Conservation (phyloP, 192 early-diverging fungal genomes). For the Coemansia sp. region DNA sequence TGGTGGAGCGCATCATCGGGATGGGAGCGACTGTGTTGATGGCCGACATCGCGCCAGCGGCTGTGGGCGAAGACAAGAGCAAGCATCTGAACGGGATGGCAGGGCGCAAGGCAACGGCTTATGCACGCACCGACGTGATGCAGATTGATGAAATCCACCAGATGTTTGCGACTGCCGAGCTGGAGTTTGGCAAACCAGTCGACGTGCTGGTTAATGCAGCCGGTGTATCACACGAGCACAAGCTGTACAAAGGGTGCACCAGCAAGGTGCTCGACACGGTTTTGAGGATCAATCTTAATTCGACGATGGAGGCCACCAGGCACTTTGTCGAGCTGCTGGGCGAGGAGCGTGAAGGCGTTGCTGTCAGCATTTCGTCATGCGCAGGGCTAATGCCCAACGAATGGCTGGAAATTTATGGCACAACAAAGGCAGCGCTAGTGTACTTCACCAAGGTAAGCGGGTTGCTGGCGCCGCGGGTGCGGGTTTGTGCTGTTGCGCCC, state of each 20-base stretch:
- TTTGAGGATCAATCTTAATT: slow-evolving; percentile 21
- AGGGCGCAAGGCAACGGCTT: slow-evolving; percentile 3
- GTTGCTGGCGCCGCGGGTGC: slow-evolving; percentile 22
- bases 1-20: slow-evolving; percentile 7
- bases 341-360: slow-evolving; percentile 6
- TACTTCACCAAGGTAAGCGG: slow-evolving; percentile 26
- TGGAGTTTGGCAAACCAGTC: slow-evolving; percentile 24
- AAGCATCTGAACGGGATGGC: background rate
- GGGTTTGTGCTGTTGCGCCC: slow-evolving; percentile 29
- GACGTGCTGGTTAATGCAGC: slow-evolving; percentile 52
- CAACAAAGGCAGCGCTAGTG: slow-evolving; percentile 29
- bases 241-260: slow-evolving; percentile 12
- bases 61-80: slow-evolving; percentile 9
- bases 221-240: slow-evolving; percentile 21
- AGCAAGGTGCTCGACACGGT: slow-evolving; percentile 6
- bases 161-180: slow-evolving; percentile 15
- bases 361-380: slow-evolving; percentile 25
- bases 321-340: slow-evolving; percentile 22
- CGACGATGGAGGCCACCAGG: slow-evolving; percentile 19
- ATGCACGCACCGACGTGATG: slow-evolving; percentile 16
- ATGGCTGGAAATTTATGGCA: slow-evolving; percentile 23
- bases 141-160: slow-evolving; percentile 14
- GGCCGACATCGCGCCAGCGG: slow-evolving; percentile 14
- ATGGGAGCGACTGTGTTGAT: slow-evolving; percentile 18
- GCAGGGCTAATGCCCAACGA: slow-evolving; percentile 14